Percentiles rank a stretch among this genome's conserved stretches.
These are phyloP conservation scores for Phaffia australis DNA, from an alignment of 768 basidiomycete species.

Conservation along the genomic window DNA sequence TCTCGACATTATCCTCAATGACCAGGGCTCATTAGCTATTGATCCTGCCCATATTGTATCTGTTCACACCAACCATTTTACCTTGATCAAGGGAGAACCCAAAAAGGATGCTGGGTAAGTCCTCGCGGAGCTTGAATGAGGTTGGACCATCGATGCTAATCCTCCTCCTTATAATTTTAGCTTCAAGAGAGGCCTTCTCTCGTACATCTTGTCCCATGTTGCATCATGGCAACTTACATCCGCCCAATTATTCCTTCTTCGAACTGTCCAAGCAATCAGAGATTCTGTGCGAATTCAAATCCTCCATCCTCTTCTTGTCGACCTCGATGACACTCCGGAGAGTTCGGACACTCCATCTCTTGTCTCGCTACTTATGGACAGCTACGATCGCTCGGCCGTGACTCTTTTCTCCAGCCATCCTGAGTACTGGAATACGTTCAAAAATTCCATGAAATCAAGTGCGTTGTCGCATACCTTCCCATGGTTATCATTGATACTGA, in stretches of 20 bases:
- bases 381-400: conserved; percentile 46
- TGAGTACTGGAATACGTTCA: conserved; percentile 19
- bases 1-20: conserved; percentile 68
- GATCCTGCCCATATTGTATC: conserved; percentile 45
- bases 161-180: conserved; percentile 38
- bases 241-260: conserved; percentile 50
- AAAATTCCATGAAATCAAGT: conserved; percentile 1
- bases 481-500: background rate
- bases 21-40: conserved; percentile 54
- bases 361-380: conserved; percentile 26
- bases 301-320: conserved; percentile 51
- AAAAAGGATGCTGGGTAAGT: conserved; percentile 50
- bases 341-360: conserved; percentile 27
- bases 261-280: conserved; percentile 43
- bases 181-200: conserved; percentile 59
- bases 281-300: conserved; percentile 48
- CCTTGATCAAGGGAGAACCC: conserved; percentile 45
- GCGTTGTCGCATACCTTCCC: background rate
- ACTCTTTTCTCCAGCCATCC: conserved; percentile 28
- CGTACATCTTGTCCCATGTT: conserved; percentile 70
- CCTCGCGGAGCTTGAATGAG: background rate
- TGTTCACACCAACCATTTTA: conserved; percentile 53
- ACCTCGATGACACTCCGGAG: conserved; percentile 24
- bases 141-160: background rate
- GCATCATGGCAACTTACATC: conserved; percentile 46